Conservation (phyloP, 805 yeast species). For the Wickerhamomyces mucosus region DNA sequence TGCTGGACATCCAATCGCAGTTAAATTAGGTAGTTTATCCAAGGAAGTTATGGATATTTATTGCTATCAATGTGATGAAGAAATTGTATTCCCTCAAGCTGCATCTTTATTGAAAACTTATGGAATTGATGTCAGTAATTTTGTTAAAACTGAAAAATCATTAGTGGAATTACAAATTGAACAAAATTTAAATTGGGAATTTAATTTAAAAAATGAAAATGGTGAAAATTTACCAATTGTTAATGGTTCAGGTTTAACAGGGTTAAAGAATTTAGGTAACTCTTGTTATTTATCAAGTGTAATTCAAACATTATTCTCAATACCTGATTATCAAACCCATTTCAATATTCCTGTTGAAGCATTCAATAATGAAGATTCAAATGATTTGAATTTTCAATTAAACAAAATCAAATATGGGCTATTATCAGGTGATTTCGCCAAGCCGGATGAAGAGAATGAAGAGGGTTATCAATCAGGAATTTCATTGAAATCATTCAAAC, state of each 20-base stretch:
- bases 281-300: conserved; percentile 86
- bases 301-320: conserved; percentile 55
- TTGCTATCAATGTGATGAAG: conserved; percentile 87
- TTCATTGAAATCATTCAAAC: conserved; percentile 67
- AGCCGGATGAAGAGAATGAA: conserved; percentile 30
- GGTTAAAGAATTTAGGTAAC: conserved; percentile 84
- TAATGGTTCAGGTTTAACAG: conserved; percentile 72
- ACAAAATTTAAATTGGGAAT: conserved; percentile 91
- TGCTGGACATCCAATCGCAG: conserved; percentile 69
- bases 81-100: conserved; percentile 62
- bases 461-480: conserved; percentile 61
- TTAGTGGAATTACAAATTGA: conserved; percentile 85
- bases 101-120: conserved; percentile 39
- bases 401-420: conserved; percentile 76
- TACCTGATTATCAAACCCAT: conserved; percentile 22
- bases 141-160: conserved; percentile 74
- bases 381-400: conserved; percentile 65
- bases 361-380: conserved; percentile 29
- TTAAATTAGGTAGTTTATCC: conserved; percentile 83
- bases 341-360: conserved; percentile 13
- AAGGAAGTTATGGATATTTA: conserved; percentile 75
- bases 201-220: conserved; percentile 61
- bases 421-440: conserved; percentile 61
- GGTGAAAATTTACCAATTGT: conserved; percentile 60
- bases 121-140: conserved; percentile 52